Base-by-base conservation (phyloP, 2,329 filamentous ascomycete genomes). In the Fusarium sp. region DNA sequence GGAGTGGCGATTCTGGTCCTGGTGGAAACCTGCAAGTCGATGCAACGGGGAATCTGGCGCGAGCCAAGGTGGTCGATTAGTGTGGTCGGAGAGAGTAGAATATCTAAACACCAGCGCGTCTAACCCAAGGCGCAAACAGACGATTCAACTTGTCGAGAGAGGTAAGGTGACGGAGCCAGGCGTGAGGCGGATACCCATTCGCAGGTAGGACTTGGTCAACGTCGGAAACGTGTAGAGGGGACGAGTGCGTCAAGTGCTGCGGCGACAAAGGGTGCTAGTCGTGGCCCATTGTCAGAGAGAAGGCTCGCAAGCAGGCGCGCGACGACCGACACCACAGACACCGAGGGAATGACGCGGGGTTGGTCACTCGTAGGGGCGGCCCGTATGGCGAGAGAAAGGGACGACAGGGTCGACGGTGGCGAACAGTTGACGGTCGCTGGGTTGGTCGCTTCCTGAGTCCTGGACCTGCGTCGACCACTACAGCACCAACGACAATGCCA, bases 81-180 rank as follows among this genome's bases (percentile, higher is more conserved):
- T 71, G 69, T 71, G 63, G 59, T 51, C 42, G 57, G 62, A 61
- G 65, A 64, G 56, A 56, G 61, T 50, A 71, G 65, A 66, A 73
- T 75, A 76, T 81, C 79, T 81, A 81, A 80, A 78, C 64, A 74
- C 75, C 78, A 75, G 76, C 73, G 77, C 77, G 77, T 81, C 79
- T 81, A 81, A 78, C 72, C 76, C 76, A 76, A 74, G 75, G 74
- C 74, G 74, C 73, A 75, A 78, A 76, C 44, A 72, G 68, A 74
- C 72, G 61, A 69, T 65, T 75, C 65, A 73, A 72, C 62, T 62
- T 64, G 65, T 67, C 61, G 68, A 67, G 59, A 68, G 56, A 72
- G 51, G 59, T 59, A 64, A 61, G 60, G 63, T 66, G 54, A 66
- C 58, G 61, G 66, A 38, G 33, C 65, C 57, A 69, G 62, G 51